Percentiles rank a stretch among this genome's conserved stretches.
phyloP scores from a whole-genome alignment of 1,284 basidiomycete species.

The Ceratobasidium sp. region DNA sequence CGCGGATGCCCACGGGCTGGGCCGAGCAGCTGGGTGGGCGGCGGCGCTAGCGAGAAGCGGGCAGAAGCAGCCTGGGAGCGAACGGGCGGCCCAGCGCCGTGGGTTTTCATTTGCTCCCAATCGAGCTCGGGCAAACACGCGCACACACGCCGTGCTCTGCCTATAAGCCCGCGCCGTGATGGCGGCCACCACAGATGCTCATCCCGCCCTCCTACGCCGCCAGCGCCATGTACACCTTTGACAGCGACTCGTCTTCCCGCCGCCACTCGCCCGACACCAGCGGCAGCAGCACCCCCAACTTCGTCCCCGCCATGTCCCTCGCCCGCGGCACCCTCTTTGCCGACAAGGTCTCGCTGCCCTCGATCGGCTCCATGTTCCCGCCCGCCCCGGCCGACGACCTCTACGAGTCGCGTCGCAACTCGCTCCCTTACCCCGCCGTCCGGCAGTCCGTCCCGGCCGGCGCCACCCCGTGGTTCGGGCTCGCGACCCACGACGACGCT shows the following conservation, averaged over 20 bases:
- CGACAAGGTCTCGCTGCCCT: slow-evolving; percentile 40
- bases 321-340: slow-evolving; percentile 4
- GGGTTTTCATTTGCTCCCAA: slow-evolving; percentile 43
- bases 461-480: slow-evolving; percentile 27
- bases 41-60: slow-evolving; percentile 13
- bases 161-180: neutral
- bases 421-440: slow-evolving; percentile 19
- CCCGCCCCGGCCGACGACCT: slow-evolving; percentile 12
- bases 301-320: neutral
- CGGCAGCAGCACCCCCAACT: slow-evolving; percentile 39
- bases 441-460: neutral
- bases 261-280: slow-evolving; percentile 36
- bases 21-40: slow-evolving; percentile 25
- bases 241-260: slow-evolving; percentile 38
- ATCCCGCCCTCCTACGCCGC: slow-evolving; percentile 1
- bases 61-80: slow-evolving; percentile 3
- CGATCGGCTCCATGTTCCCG: slow-evolving; percentile 35
- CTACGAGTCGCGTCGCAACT: slow-evolving; percentile 30
- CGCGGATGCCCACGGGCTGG: slow-evolving; percentile 34
- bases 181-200: neutral
- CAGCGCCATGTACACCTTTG: slow-evolving; percentile 18
- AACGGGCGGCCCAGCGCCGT: neutral
- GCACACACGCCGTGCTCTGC: slow-evolving; percentile 17
- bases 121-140: neutral
- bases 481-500: slow-evolving; percentile 25